Evolutionary conservation across 192 early-diverging fungal species (phyloP).

Genomic region (Backusella australiensis): DNA sequence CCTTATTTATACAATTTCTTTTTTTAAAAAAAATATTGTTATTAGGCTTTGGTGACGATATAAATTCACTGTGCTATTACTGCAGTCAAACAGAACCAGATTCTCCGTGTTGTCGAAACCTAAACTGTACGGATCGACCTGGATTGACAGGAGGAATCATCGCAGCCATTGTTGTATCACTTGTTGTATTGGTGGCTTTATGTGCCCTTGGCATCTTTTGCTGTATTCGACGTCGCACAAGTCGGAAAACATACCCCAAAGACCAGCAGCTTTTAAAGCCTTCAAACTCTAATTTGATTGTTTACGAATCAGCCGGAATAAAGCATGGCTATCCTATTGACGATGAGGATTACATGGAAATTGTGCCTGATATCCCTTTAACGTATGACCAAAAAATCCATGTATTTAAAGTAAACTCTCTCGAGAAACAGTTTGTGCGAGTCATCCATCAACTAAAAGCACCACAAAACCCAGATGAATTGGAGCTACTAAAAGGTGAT

Average conservation of each 20-base stretch:
- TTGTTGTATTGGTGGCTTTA: neutral
- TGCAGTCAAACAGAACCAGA: conserved; percentile 11
- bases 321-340: neutral
- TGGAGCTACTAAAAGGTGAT: conserved; percentile 20
- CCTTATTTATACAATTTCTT: neutral
- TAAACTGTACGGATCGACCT: conserved; percentile 5
- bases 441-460: conserved; percentile 4
- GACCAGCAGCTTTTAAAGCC: neutral
- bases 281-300: neutral
- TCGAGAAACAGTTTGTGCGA: conserved; percentile 8
- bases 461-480: conserved; percentile 22
- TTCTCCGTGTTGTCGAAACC: conserved; percentile 5
- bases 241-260: neutral
- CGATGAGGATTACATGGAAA: conserved; percentile 3
- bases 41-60: conserved; percentile 24
- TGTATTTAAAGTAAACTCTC: neutral
- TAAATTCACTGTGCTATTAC: conserved; percentile 18
- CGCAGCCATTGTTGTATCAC: neutral
- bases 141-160: neutral
- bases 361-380: neutral
- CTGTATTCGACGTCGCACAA: neutral
- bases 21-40: neutral
- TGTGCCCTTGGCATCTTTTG: neutral
- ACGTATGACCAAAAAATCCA: neutral
- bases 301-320: neutral